phyloP scores from a whole-genome alignment of 768 basidiomycete genomes.

The Suillus hirtellus region DNA sequence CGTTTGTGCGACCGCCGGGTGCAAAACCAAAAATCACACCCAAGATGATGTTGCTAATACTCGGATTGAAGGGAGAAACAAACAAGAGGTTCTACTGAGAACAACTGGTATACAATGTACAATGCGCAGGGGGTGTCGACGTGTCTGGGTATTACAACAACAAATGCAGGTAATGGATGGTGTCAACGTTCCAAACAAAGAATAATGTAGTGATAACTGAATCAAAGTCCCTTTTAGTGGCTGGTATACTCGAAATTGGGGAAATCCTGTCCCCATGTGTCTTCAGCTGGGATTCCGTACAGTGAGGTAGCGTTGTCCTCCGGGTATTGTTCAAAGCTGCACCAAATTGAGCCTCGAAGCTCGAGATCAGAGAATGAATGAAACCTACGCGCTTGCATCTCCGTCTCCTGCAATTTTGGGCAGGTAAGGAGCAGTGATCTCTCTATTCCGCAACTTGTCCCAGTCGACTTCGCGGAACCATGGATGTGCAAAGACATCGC shows the following conservation, averaged over 20 bases:
- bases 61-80: neutral
- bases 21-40: conserved; percentile 7
- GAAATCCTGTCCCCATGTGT: conserved; percentile 69
- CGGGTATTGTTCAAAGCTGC: conserved; percentile 76
- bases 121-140: conserved; percentile 5
- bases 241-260: conserved; percentile 76
- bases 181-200: conserved; percentile 2
- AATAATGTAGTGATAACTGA: conserved; percentile 16
- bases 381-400: conserved; percentile 87
- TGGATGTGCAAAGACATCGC: conserved; percentile 88
- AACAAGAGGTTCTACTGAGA: conserved; percentile 14
- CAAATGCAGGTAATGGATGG: conserved; percentile 14
- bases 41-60: conserved; percentile 16
- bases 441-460: conserved; percentile 73
- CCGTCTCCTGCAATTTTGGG: conserved; percentile 92
- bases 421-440: conserved; percentile 94
- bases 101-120: conserved; percentile 11
- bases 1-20: neutral
- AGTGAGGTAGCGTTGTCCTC: conserved; percentile 64
- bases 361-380: conserved; percentile 14
- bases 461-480: conserved; percentile 97
- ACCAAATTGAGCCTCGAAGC: neutral
- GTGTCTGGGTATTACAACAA: conserved; percentile 14
- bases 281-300: conserved; percentile 60
- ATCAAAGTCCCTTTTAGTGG: conserved; percentile 12